These are phyloP conservation scores for Triticum dicoccoides DNA, from an alignment of 176 grass and related monocot species.

Conservation along the genomic window DNA sequence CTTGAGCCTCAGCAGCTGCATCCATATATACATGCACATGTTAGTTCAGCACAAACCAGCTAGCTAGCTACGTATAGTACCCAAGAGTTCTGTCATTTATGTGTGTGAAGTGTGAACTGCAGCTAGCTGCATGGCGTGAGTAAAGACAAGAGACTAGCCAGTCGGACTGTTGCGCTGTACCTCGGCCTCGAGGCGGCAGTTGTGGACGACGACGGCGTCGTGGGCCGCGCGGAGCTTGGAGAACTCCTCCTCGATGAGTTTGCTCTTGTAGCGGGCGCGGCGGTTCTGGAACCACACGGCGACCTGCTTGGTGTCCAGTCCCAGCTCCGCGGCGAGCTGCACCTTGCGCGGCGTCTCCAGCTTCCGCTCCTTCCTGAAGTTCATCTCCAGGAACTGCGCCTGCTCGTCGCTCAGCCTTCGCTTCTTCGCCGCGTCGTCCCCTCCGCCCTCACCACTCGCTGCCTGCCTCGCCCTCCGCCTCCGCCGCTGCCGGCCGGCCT, in stretches of 20 bases:
- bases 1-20: conserved; percentile 72
- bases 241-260: conserved; percentile 94
- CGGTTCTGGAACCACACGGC: conserved; percentile 99
- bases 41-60: background rate
- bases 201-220: conserved; percentile 69
- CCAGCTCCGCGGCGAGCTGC: conserved; percentile 73
- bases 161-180: conserved; percentile 9
- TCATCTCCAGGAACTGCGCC: conserved; percentile 70
- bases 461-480: conserved; percentile 45
- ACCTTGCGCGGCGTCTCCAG: conserved; percentile 87
- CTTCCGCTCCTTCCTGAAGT: conserved; percentile 76
- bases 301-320: conserved; percentile 89
- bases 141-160: background rate
- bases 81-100: background rate
- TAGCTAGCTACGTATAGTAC: too few species aligned
- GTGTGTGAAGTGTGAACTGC: background rate
- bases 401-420: conserved; percentile 79
- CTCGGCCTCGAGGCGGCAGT: conserved; percentile 91
- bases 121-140: background rate
- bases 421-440: conserved; percentile 53
- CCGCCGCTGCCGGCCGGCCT: conserved; percentile 47
- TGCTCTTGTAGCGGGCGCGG: conserved; percentile 93
- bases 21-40: background rate
- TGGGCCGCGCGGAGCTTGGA: conserved; percentile 75
- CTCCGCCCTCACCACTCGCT: background rate